A percentile compares a stretch with the other conserved stretches of the same genome.
These are phyloP conservation scores for Lactifluus echinatus DNA, from an alignment of 768 basidiomycete species.

Conservation along the genomic window DNA sequence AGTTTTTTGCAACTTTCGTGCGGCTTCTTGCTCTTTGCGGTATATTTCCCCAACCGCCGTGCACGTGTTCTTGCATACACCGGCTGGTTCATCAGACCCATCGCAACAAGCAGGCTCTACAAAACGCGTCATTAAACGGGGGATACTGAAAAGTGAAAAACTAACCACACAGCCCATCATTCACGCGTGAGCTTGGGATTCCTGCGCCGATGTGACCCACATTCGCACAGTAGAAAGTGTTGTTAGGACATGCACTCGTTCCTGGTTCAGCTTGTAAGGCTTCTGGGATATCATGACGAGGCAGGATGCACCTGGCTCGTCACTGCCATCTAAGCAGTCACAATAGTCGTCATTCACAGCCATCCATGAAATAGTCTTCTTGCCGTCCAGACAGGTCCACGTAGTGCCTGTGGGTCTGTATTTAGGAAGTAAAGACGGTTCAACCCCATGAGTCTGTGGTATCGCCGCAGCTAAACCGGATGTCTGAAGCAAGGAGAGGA, in stretches of 20 bases:
- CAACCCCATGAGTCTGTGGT: conserved; percentile 48
- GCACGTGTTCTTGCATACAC: conserved; percentile 74
- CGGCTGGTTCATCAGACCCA: conserved; percentile 83
- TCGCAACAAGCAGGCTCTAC: conserved; percentile 91
- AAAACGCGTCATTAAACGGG: conserved; percentile 16
- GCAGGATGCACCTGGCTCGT: conserved; percentile 68
- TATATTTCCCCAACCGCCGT: conserved; percentile 63
- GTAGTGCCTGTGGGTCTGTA: conserved; percentile 41
- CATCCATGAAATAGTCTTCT: conserved; percentile 65
- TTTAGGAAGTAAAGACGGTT: conserved; percentile 44
- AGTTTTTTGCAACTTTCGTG: conserved; percentile 70
- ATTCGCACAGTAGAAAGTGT: conserved; percentile 78
- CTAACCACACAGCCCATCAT: conserved; percentile 90
- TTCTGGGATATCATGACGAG: background rate
- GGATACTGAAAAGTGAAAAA: background rate
- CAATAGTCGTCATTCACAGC: conserved; percentile 93
- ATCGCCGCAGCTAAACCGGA: conserved; percentile 19
- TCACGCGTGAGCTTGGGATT: conserved; percentile 76
- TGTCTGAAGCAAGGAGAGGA: background rate
- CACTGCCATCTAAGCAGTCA: conserved; percentile 90
- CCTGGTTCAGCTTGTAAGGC: conserved; percentile 35
- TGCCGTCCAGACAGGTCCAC: conserved; percentile 80
- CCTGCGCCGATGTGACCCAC: conserved; percentile 76
- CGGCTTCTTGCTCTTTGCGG: conserved; percentile 59
- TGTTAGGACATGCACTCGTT: conserved; percentile 75